Evolutionary conservation across 2,329 filamentous ascomycete genomes (phyloP), one percentile per base, ranked within the genome.

Genomic region (Hymenoscyphus albidus): DNA sequence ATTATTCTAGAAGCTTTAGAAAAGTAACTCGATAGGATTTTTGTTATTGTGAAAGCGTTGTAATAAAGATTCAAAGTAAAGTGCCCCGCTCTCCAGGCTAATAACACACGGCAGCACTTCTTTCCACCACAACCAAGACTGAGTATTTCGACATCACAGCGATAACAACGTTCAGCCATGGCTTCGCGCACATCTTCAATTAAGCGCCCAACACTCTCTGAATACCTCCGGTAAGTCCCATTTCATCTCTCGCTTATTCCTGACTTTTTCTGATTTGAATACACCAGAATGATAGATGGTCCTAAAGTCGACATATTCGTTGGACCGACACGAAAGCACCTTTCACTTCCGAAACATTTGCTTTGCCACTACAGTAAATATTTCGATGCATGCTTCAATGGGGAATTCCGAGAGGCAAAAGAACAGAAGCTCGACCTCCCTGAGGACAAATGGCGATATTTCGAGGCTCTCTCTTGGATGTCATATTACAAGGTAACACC

Each of bases 361-460:
- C 35, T 70, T 0, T 65, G 61, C 39, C 35, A 70, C 55, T 66
- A 67, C n/a, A 69, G 62, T 1, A 22, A 51, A 2, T 63, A 65
- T 27, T 70, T 71, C 7, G 59, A 66, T 16, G 22, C 59, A 7
- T 62, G 58, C 48, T 68, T 71, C 51, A 66, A 67, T 27, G 62
- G 66, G 14, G n/a, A 2, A 1, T 67, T 68, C 35, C 38, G n/a
- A 3, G 65, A 71, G 39, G 48, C 39, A 0, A 22, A 64, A 40
- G 63, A 60, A 1, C 64, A 70, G 40, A 63, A 32, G 35, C 48
- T 69, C 3, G 39, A 65, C 4, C 40, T 70, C 7, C 31, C 40
- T 3, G 64, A 68, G 5, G 66, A 69, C 35, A 54, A 39, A 5
- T n/a, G 67, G 12, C 32, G 56, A 2, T 31, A 66, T 35, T 65